Base-by-base conservation (phyloP, 805 yeast genomes). In the Zygosaccharomyces lentus region DNA sequence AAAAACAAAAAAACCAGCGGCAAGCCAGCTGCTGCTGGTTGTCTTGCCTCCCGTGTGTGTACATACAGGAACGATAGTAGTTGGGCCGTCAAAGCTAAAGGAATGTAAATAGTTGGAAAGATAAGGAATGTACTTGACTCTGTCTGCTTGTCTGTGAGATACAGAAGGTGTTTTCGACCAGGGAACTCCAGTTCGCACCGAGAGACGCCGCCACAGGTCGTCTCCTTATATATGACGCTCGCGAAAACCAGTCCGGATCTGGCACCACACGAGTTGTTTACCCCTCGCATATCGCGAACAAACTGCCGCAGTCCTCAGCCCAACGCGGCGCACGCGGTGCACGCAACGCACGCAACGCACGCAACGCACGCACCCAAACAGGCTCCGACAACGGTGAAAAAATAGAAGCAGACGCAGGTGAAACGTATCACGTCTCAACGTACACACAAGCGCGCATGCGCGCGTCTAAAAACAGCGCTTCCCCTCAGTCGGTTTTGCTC, bases 31-130 rank as follows among this genome's bases (percentile, higher is more conserved):
- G 5, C 21, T 19, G 21, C 21, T 12, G 12, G 10, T 8, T 7
- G 6, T 8, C 21, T 9, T 34, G 16, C 15, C n/a, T 15, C 23
- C 13, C 21, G 17, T 25, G 21, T 8, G 37, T 15, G 27, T 38
- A 38, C 41, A 38, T 38, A 38, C 41, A 38, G 41, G 41, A 38
- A 38, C 25, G 41, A 16, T 38, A 38, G 34, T 38, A 38, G 41
- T 38, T 38, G 41, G 41, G 34, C 41, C 41, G 41, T 31, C 24
- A 38, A 38, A 27, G 31, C 31, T 38, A 51, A 62, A 64, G 68
- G 68, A 64, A 57, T 61, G 67, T 64, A 64, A 56, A 56, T 58
- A 64, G 68, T 65, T 64, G 68, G 66, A 55, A 51, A 34, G 42
- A 19, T 48, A 47, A 49, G 40, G 48, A 48, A 40, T 44, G 51